phyloP scores from a whole-genome alignment of 1,139 yeast species.

The Kodamaea anthophila region DNA sequence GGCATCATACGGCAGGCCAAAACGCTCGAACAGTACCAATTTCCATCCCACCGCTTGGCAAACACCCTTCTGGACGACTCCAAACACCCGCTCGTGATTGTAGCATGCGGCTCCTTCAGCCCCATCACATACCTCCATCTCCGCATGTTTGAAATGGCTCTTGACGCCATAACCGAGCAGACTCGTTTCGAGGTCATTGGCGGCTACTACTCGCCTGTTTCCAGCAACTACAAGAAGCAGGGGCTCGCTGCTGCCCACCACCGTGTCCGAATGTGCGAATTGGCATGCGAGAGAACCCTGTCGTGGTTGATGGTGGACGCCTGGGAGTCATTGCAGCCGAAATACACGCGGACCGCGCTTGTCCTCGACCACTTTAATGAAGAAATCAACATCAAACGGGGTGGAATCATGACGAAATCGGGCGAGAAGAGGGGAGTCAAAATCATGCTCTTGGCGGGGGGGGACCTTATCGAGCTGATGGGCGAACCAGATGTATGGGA shows the following conservation, averaged over 20 bases:
- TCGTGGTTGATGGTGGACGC: slow-evolving; percentile 99
- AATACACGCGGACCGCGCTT: slow-evolving; percentile 88
- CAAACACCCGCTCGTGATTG: slow-evolving; percentile 85
- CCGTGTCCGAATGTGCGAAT: slow-evolving; percentile 95
- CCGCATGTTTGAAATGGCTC: slow-evolving; percentile 98
- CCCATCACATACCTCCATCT: slow-evolving; percentile 92
- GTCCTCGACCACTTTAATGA: slow-evolving; percentile 96
- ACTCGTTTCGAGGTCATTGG: slow-evolving; percentile 94
- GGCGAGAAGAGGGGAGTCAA: slow-evolving; percentile 84
- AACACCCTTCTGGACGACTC: slow-evolving; percentile 64
- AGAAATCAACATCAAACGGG: slow-evolving; percentile 83
- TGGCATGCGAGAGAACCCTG: slow-evolving; percentile 94
- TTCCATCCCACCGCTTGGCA: slow-evolving; percentile 83
- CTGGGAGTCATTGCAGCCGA: slow-evolving; percentile 93
- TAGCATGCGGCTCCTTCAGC: slow-evolving; percentile 96
- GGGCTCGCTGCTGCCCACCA: slow-evolving; percentile 87
- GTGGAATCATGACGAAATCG: slow-evolving; percentile 71
- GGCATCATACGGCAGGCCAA: slow-evolving; percentile 87
- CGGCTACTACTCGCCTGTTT: slow-evolving; percentile 96
- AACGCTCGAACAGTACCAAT: slow-evolving; percentile 56
- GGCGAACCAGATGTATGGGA: slow-evolving; percentile 99
- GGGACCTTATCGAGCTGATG: slow-evolving; percentile 95
- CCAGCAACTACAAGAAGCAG: slow-evolving; percentile 87
- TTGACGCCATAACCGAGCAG: slow-evolving; percentile 88
- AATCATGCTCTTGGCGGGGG: slow-evolving; percentile 95